A percentile compares a stretch with the other conserved stretches of the same genome.
phyloP scores from a whole-genome alignment of 2,329 filamentous ascomycete genomes.

The Colletotrichum endophyticum region DNA sequence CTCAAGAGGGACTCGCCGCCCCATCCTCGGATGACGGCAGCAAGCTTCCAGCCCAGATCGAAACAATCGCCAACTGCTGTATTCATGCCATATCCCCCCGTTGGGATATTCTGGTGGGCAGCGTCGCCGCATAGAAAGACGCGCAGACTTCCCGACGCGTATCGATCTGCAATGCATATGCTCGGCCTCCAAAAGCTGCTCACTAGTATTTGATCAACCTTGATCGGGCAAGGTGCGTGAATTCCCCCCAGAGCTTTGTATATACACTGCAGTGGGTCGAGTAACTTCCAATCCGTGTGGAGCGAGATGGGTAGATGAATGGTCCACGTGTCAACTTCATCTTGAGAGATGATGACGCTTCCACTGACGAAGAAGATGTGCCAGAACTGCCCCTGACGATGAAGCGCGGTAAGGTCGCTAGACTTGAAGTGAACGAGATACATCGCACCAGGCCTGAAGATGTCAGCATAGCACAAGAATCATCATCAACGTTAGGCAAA shows the following conservation, averaged over 20 bases:
- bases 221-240: background rate
- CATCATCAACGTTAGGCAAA: background rate
- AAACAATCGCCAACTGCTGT: slow-evolving; percentile 35
- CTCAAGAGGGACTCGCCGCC: slow-evolving; percentile 19
- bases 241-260: background rate
- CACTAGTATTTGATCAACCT: slow-evolving; percentile 28
- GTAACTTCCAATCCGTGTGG: background rate
- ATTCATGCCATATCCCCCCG: slow-evolving; percentile 40
- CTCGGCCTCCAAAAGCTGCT: slow-evolving; percentile 23
- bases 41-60: slow-evolving; percentile 38
- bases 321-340: background rate
- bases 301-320: background rate
- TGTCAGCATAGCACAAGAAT: background rate
- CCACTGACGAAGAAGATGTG: background rate
- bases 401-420: background rate
- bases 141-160: slow-evolving; percentile 34
- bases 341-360: background rate
- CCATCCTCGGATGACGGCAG: slow-evolving; percentile 24
- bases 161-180: slow-evolving; percentile 26
- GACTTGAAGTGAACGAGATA: background rate
- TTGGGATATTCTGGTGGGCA: slow-evolving; percentile 36
- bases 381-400: background rate
- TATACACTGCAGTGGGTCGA: background rate
- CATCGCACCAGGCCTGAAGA: background rate
- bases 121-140: slow-evolving; percentile 37